Evolutionary conservation across 805 yeast genomes (phyloP).

Genomic region (Grigorovia humatica): DNA sequence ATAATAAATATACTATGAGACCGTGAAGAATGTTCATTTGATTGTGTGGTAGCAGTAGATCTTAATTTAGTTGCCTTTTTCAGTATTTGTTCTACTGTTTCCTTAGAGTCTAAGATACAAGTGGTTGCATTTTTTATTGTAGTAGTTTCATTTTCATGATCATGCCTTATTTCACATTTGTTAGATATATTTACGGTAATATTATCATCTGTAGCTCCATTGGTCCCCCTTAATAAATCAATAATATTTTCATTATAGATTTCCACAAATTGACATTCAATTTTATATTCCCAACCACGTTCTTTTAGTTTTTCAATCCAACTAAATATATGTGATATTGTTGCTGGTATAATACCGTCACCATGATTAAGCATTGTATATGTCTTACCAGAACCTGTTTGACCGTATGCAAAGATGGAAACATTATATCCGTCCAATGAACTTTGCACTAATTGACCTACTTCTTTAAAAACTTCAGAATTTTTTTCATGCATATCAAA

Average conservation of each 20-base stretch:
- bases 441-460: slow-evolving; percentile 76
- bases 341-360: slow-evolving; percentile 76
- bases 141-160: slow-evolving; percentile 42
- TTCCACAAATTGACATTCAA: slow-evolving; percentile 73
- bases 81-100: slow-evolving; percentile 42
- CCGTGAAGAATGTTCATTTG: slow-evolving; percentile 80
- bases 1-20: slow-evolving; percentile 80
- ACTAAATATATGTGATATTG: slow-evolving; percentile 60
- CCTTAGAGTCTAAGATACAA: slow-evolving; percentile 35
- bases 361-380: slow-evolving; percentile 66
- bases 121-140: slow-evolving; percentile 49
- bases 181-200: slow-evolving; percentile 7
- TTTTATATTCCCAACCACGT: slow-evolving; percentile 52
- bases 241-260: slow-evolving; percentile 76
- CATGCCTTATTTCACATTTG: slow-evolving; percentile 67
- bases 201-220: slow-evolving; percentile 5
- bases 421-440: slow-evolving; percentile 84
- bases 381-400: slow-evolving; percentile 93
- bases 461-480: slow-evolving; percentile 63
- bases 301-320: slow-evolving; percentile 38
- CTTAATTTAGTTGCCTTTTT: slow-evolving; percentile 49
- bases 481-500: slow-evolving; percentile 50
- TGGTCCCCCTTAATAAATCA: slow-evolving; percentile 42
- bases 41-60: slow-evolving; percentile 69
- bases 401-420: slow-evolving; percentile 94